Evolutionary conservation across 805 yeast genomes (phyloP), one percentile per base, ranked within the genome.

Genomic region (Candida railenensis): DNA sequence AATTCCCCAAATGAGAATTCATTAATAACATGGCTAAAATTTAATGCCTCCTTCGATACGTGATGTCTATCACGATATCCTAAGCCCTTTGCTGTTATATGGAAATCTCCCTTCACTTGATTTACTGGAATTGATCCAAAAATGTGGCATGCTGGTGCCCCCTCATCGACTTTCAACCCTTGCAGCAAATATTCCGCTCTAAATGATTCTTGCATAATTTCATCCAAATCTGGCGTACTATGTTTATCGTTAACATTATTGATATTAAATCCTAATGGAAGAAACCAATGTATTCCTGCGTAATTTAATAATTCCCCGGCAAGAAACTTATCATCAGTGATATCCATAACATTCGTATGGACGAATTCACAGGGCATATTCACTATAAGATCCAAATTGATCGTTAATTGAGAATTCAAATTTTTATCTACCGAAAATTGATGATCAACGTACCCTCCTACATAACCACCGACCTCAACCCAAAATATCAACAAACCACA

Each of bases 1-100:
- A 86, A 90, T 33, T 82, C 88, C 12, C 99, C 99, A 66, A 84
- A 92, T 9, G 97, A 89, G 51, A 90, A 80, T 63, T 92, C 98
- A 49, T 80, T 80, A 49, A 94, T 84, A 3, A 81, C 81, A 65
- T 94, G 99, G 1, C 96, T 78, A 61, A 92, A 86, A 59, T 92
- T 87, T 48, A 88, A 66, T 19, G 75, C 66, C 34, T 80, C 80
- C 5, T 58, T 30, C 1, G 79, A 80, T 9, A 76, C 73, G 37
- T 66, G 65, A 40, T 78, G 68, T 48, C 79, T 65, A 50, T 76
- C 83, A 19, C 55, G 43, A 50, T 83, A 83, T 1, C 88, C 91
- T 51, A 69, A 69, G 0, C 95, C 95, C 55, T 79, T 82, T 2
- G 87, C 89, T 1, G 91, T 86, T 40, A 94, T 85, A 56, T 85